Evolutionary conservation across 306 rosid species (phyloP).

Genomic region (Medicago truncatula): MtrunA17r5.0-ANR NC_053049.1:36508501-36509000

Average conservation of each 20-base stretch:
- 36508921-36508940: slow-evolving; percentile 35
- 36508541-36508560: slow-evolving; percentile 63
- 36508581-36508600: slow-evolving; percentile 47
- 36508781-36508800: slow-evolving; percentile 45
- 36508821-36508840: slow-evolving; percentile 51
- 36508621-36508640: slow-evolving; percentile 38
- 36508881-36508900: slow-evolving; percentile 17
- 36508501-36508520: slow-evolving; percentile 49
- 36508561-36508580: slow-evolving; percentile 33
- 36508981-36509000: slow-evolving; percentile 50
- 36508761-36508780: slow-evolving; percentile 46
- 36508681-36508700: slow-evolving; percentile 43
- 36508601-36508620: slow-evolving; percentile 46
- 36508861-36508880: slow-evolving; percentile 17
- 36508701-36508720: not conserved
- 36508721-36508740: not conserved
- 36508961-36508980: slow-evolving; percentile 51
- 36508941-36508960: slow-evolving; percentile 44
- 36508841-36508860: slow-evolving; percentile 12
- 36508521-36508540: slow-evolving; percentile 56
- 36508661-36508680: slow-evolving; percentile 52
- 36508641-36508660: not conserved
- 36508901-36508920: slow-evolving; percentile 22
- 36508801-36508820: slow-evolving; percentile 52
- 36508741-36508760: slow-evolving; percentile 22